Percentiles rank a stretch among this genome's conserved stretches.
Evolutionary conservation across 2,329 filamentous ascomycete species (phyloP).

Genomic region (Hypoxylon rubiginosum): DNA sequence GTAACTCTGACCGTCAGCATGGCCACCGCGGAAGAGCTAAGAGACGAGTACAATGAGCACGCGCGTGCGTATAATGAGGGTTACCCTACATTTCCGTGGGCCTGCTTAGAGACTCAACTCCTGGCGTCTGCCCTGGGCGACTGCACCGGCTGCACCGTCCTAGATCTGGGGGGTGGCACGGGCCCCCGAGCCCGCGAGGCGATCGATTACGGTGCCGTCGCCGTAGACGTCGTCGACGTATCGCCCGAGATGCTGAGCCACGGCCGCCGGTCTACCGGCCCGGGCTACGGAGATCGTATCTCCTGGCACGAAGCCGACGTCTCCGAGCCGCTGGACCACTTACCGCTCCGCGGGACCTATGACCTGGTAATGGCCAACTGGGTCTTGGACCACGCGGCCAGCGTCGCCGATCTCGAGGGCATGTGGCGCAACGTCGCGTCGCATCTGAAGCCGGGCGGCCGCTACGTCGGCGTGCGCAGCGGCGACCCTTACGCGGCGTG

Average conservation of each 20-base stretch:
- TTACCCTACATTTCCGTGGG: background rate
- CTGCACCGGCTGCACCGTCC: constrained; percentile 42
- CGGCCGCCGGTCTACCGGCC: constrained; percentile 31
- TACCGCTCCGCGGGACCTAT: constrained; percentile 41
- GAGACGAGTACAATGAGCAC: constrained; percentile 1
- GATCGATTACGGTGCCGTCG: constrained; percentile 43
- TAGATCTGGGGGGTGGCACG: constrained; percentile 52
- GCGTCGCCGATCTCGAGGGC: constrained; percentile 42
- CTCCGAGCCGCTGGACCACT: constrained; percentile 43
- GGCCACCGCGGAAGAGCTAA: too few species aligned
- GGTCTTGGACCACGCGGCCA: constrained; percentile 50
- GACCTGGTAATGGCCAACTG: constrained; percentile 54
- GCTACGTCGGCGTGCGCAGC: constrained; percentile 46
- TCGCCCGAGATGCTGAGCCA: constrained; percentile 46
- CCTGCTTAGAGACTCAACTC: background rate
- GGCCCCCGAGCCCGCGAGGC: constrained; percentile 48
- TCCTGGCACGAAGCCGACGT: constrained; percentile 46
- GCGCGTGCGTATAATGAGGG: background rate
- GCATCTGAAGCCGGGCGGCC: constrained; percentile 48
- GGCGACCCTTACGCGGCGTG: constrained; percentile 31
- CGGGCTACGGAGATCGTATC: constrained; percentile 39
- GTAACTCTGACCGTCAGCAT: background rate
- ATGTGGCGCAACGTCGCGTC: constrained; percentile 50
- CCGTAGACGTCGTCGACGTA: constrained; percentile 50
- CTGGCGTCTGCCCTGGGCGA: constrained; percentile 2